These are phyloP conservation scores for Zostera marina DNA, from an alignment of 116 monocot genomes.

Conservation along the genomic window DNA sequence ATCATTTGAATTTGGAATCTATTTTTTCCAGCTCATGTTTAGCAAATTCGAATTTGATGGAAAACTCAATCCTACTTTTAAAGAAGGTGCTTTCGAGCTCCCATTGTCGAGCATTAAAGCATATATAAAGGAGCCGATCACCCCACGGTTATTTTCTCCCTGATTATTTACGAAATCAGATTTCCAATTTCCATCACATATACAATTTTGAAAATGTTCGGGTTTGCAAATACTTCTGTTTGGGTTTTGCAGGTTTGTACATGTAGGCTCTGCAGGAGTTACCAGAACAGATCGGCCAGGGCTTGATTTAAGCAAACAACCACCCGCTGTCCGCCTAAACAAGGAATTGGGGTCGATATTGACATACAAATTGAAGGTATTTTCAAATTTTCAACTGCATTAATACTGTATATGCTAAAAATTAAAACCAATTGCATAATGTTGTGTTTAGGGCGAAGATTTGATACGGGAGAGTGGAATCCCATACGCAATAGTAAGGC, in stretches of 20 bases:
- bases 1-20: background rate
- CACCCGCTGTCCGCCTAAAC: conserved; percentile 92
- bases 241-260: conserved; percentile 50
- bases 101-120: conserved; percentile 73
- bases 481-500: conserved; percentile 76
- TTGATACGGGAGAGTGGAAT: conserved; percentile 76
- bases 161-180: too few species aligned
- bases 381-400: background rate
- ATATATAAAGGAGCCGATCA: conserved; percentile 71
- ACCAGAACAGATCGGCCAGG: conserved; percentile 86
- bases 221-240: background rate
- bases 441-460: conserved; percentile 80
- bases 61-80: conserved; percentile 86
- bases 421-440: background rate
- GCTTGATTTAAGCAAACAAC: conserved; percentile 94
- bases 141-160: conserved; percentile 33
- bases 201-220: too few species aligned
- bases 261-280: conserved; percentile 93
- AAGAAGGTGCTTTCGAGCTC: conserved; percentile 78
- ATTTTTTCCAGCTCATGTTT: conserved; percentile 69
- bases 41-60: conserved; percentile 99
- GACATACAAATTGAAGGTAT: conserved; percentile 88
- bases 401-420: background rate
- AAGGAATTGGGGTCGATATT: conserved; percentile 82
- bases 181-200: too few species aligned